Conservation (phyloP, 2,329 filamentous ascomycete species). For the Pseudohalonectria lignicola region DNA sequence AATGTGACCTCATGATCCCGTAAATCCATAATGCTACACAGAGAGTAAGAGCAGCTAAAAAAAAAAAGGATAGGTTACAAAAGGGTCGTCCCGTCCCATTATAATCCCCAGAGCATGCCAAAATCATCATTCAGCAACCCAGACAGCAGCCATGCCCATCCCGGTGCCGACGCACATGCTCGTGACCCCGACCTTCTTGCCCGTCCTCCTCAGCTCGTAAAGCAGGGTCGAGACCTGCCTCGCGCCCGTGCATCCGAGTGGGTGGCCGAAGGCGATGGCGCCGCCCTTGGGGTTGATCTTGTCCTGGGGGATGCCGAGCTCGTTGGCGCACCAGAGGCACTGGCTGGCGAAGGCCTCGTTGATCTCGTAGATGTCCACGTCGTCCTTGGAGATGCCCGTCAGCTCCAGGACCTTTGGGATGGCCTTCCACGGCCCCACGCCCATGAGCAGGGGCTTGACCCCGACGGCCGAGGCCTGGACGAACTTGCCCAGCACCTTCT, state of each 20-base stretch:
- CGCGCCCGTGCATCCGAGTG: conserved; percentile 86
- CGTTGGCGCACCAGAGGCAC: conserved; percentile 85
- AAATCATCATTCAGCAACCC: conserved; percentile 96
- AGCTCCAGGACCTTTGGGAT: conserved; percentile 87
- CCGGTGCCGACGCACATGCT: conserved; percentile 96
- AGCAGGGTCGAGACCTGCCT: conserved; percentile 87
- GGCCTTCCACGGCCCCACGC: conserved; percentile 87
- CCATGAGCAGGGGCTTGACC: conserved; percentile 90
- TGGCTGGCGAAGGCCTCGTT: conserved; percentile 98
- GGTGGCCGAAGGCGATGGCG: conserved; percentile 92
- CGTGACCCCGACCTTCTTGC: conserved; percentile 78
- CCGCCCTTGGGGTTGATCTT: conserved; percentile 98
- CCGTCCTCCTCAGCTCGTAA: conserved; percentile 77
- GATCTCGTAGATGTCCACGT: conserved; percentile 97
- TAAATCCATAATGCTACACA: too few species aligned
- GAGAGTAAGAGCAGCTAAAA: too few species aligned
- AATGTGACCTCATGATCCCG: too few species aligned
- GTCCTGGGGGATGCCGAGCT: conserved; percentile 68
- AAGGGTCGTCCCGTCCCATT: too few species aligned
- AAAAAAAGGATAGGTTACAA: too few species aligned
- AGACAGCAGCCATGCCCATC: conserved; percentile 96
- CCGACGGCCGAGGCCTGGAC: conserved; percentile 78
- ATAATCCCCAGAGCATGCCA: too few species aligned
- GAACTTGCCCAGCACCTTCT: conserved; percentile 86
- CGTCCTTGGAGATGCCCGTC: conserved; percentile 74